A percentile compares a stretch with the other conserved stretches of the same genome.
These are phyloP conservation scores for Trypanosoma cruzi DNA, from an alignment of 208 protist species.

Conservation along the genomic window DNA sequence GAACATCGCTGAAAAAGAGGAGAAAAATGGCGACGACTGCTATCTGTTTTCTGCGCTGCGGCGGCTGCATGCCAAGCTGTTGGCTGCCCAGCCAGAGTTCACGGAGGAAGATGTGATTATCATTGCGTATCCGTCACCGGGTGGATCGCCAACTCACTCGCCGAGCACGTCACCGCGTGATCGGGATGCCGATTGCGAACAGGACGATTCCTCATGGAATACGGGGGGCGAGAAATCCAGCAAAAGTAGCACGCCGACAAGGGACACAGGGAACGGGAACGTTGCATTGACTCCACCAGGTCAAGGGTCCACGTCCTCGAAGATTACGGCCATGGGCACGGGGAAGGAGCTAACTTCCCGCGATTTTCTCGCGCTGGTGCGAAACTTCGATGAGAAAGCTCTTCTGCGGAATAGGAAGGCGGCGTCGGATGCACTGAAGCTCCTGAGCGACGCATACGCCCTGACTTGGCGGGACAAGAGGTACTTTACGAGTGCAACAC, in stretches of 20 bases:
- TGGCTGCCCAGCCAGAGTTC: conserved; percentile 66
- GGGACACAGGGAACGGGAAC: background rate
- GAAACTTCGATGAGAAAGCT: conserved; percentile 66
- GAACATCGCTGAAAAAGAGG: conserved; percentile 21
- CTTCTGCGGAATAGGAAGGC: conserved; percentile 60
- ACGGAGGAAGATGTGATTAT: conserved; percentile 78
- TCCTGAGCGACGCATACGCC: conserved; percentile 70
- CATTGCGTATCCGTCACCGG: conserved; percentile 49
- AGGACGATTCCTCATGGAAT: background rate
- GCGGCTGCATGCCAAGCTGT: conserved; percentile 62
- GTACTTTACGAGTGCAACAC: conserved; percentile 17
- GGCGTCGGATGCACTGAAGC: conserved; percentile 62
- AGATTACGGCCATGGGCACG: conserved; percentile 29
- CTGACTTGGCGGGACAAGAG: conserved; percentile 63
- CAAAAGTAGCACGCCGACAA: background rate
- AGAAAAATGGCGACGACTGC: conserved; percentile 40
- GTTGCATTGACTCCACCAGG: conserved; percentile 10
- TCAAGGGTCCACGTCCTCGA: conserved; percentile 1
- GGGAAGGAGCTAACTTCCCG: conserved; percentile 51
- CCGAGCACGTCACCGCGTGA: no score
- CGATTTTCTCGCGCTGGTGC: conserved; percentile 66
- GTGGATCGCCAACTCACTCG: conserved; percentile 36
- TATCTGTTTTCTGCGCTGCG: conserved; percentile 49
- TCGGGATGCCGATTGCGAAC: background rate
- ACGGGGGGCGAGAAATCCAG: background rate